Conservation (phyloP, 1,139 yeast genomes). For the Yarrowia galli region DNA sequence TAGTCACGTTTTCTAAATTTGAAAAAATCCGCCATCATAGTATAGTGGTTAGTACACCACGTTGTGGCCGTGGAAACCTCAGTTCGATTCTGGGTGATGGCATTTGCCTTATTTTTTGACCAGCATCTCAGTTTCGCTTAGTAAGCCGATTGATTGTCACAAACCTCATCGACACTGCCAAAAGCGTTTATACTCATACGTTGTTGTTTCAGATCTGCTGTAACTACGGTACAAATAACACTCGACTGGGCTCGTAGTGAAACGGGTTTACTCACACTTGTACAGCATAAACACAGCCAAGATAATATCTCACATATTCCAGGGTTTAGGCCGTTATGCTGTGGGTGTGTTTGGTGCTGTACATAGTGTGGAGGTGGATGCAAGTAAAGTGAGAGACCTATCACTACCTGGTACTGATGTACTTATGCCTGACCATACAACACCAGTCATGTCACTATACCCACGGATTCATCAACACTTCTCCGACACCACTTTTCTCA, state of each 20-base stretch:
- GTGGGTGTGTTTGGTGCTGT: not conserved
- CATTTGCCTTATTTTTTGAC: conserved; percentile 44
- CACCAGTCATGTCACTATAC: too few species aligned
- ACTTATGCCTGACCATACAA: too few species aligned
- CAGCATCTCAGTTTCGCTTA: not conserved
- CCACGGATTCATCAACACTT: too few species aligned
- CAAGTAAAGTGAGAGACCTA: too few species aligned
- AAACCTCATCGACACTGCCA: not conserved
- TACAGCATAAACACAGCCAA: conserved; percentile 1
- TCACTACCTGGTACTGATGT: too few species aligned
- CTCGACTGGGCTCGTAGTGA: not conserved
- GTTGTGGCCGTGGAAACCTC: conserved; percentile 58
- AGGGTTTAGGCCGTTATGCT: not conserved
- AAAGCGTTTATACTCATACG: conserved; percentile 12
- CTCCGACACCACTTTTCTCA: too few species aligned
- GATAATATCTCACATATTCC: conserved; percentile 17
- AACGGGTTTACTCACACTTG: too few species aligned
- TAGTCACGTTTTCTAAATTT: not conserved
- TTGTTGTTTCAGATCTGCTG: conserved; percentile 12
- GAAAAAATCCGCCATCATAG: conserved; percentile 51
- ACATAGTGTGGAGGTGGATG: too few species aligned
- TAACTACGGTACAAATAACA: too few species aligned
- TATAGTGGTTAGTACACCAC: conserved; percentile 57
- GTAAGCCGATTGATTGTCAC: not conserved
- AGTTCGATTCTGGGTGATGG: conserved; percentile 57